Conservation (phyloP, 1,284 basidiomycete species). For the Melampsora larici-populina region DNA sequence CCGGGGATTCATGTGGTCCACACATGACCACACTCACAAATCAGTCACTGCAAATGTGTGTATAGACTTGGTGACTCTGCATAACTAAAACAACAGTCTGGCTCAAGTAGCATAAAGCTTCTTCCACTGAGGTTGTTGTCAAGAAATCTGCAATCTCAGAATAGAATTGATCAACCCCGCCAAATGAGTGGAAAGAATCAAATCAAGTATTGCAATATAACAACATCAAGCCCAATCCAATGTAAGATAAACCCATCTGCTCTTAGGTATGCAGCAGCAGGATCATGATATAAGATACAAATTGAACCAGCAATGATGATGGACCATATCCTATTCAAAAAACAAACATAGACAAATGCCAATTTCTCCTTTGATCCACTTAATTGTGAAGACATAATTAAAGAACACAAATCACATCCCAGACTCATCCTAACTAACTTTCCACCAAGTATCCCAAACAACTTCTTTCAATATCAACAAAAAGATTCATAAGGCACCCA, state of each 20-base stretch:
- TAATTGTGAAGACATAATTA: background rate
- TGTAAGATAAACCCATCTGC: constrained; percentile 63
- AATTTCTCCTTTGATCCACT: constrained; percentile 59
- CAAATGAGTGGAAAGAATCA: too few species aligned
- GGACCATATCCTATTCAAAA: constrained; percentile 57
- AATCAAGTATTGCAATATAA: constrained; percentile 57
- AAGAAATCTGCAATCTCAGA: too few species aligned
- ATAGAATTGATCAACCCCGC: too few species aligned
- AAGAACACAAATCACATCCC: constrained; percentile 18
- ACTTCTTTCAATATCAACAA: constrained; percentile 90
- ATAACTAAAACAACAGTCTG: too few species aligned
- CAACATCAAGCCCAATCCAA: constrained; percentile 61
- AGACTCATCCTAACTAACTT: constrained; percentile 59
- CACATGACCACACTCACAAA: too few species aligned
- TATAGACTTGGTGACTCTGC: too few species aligned
- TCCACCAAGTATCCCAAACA: constrained; percentile 87
- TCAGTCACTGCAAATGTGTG: too few species aligned
- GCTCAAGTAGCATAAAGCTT: too few species aligned
- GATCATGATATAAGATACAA: background rate
- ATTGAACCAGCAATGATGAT: constrained; percentile 63
- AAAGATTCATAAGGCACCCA: constrained; percentile 83
- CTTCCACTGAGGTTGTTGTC: too few species aligned
- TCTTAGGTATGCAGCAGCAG: background rate
- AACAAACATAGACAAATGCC: background rate
- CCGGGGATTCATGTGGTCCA: too few species aligned